Evolutionary conservation across 1,284 basidiomycete genomes (phyloP), one percentile per base, ranked within the genome.

Genomic region (Athelia sp.): DNA sequence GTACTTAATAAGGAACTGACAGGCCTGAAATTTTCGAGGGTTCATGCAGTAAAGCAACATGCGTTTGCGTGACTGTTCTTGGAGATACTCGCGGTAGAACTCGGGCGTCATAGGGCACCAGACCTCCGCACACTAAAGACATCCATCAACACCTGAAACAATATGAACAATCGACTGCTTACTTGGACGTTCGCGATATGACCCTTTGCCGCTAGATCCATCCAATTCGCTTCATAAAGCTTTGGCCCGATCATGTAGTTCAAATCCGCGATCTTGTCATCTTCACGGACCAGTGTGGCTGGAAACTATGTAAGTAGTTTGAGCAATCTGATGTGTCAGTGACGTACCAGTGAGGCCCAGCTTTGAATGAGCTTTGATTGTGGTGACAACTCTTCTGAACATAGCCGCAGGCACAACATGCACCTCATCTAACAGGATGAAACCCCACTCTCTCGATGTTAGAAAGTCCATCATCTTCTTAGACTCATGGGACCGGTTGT

Each of bases 91-190:
- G 59, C 93, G 87, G 68, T 99, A 99, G 66, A 99, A 99, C 65
- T 99, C 95, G n/a, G 97, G 96, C 26, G 97, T 98, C 97, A 99
- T 99, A 9, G 94, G 93, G 64, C 97, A 99, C 97, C 97, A 99
- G 4, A 99, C 97, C 71, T 99, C 97, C 14, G 97, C 97, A 67
- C 95, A 98, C 89, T 95, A 49, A 24, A 11, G 14, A 17, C 22
- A 22, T 17, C 13, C 29, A 38, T 32, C 19, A 45, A 56, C 32
- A 51, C 52, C 49, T 24, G 47, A 11, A 21, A 23, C 13, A 42
- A 35, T 17, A 54, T 50, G 43, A 43, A 36, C 19, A 50, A 26
- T 31, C 46, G 26, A n/a, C n/a, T 10, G 42, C 78, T 55, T 66
- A 91, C 91, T 81, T 98, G 97, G 18, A 99, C 97, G 58, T 97